Percentiles rank a stretch among this genome's conserved stretches.
Evolutionary conservation across 176 grass and related monocot genomes (phyloP).

Genomic region (Musa beccarii): DNA sequence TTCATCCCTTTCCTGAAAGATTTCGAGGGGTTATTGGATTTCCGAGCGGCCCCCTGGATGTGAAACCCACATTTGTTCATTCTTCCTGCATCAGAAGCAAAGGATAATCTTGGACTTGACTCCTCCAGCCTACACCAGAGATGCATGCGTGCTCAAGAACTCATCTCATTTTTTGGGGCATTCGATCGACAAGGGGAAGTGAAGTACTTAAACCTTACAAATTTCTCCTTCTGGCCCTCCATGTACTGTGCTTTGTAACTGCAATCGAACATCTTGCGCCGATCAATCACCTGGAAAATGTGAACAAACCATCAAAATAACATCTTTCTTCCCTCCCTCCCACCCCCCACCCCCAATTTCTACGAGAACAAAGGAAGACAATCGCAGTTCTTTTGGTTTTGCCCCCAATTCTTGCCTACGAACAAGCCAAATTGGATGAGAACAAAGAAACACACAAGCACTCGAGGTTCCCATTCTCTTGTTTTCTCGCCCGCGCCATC

Average conservation of each 20-base stretch:
- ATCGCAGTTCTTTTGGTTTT: too few relatives aligned
- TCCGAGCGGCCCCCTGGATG: constrained; percentile 35
- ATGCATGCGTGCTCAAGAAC: background rate
- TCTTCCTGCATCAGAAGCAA: constrained; percentile 27
- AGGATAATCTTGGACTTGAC: constrained; percentile 38
- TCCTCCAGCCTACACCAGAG: constrained; percentile 46
- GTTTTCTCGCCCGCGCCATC: too few relatives aligned
- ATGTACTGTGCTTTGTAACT: constrained; percentile 39
- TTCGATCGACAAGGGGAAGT: background rate
- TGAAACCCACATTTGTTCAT: constrained; percentile 40
- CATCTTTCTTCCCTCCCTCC: too few relatives aligned
- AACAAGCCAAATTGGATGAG: background rate
- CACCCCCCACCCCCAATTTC: too few relatives aligned
- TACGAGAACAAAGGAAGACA: too few relatives aligned
- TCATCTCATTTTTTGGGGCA: background rate
- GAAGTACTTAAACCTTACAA: constrained; percentile 34
- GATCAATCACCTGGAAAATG: constrained; percentile 1
- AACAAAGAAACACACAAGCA: background rate
- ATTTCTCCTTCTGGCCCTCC: constrained; percentile 45
- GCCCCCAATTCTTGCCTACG: background rate
- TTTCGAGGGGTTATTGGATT: constrained; percentile 29
- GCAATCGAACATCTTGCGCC: constrained; percentile 48
- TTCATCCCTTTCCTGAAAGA: constrained; percentile 41
- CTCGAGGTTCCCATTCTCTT: too few relatives aligned
- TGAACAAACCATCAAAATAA: too few relatives aligned